phyloP scores from a whole-genome alignment of 1,284 basidiomycete genomes.

The Rhodofomes roseus region DNA sequence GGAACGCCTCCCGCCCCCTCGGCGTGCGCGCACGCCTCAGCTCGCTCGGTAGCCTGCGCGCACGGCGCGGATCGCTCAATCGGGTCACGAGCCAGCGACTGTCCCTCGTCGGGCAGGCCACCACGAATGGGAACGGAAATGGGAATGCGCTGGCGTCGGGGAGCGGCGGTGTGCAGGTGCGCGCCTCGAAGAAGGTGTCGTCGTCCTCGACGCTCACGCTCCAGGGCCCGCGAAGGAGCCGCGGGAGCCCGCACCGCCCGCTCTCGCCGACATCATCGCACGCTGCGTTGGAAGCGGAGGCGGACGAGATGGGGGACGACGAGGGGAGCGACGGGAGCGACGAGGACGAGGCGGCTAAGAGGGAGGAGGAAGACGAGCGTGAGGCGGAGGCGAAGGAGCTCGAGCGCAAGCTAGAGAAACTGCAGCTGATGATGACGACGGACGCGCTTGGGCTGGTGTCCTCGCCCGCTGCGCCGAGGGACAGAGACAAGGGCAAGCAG shows the following conservation, averaged over 20 bases:
- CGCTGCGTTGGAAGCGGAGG: constrained; percentile 22
- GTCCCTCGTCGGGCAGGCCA: constrained; percentile 1
- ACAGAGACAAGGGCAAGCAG: constrained; percentile 7
- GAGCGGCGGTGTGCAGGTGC: constrained; percentile 13
- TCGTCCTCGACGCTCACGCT: constrained; percentile 69
- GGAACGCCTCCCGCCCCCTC: constrained; percentile 12
- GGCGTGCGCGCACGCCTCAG: constrained; percentile 66
- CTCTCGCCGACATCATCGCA: constrained; percentile 49
- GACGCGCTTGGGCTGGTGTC: constrained; percentile 69
- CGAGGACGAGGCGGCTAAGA: constrained; percentile 46
- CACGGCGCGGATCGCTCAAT: constrained; percentile 5
- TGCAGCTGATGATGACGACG: constrained; percentile 68
- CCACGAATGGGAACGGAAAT: constrained; percentile 1
- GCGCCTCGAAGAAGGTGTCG: constrained; percentile 45
- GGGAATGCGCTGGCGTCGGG: neutral
- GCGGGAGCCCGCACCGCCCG: constrained; percentile 34
- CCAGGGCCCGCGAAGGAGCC: constrained; percentile 42
- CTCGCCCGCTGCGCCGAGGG: constrained; percentile 26
- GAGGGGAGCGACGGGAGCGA: constrained; percentile 30
- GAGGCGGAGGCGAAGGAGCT: constrained; percentile 66
- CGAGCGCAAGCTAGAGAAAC: constrained; percentile 58
- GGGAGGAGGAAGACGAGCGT: constrained; percentile 63
- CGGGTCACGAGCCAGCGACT: constrained; percentile 1
- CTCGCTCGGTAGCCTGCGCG: constrained; percentile 43
- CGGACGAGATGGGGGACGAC: constrained; percentile 11